Base-by-base conservation (phyloP, 2,329 filamentous ascomycete genomes). In the Cercospora sp. region DNA sequence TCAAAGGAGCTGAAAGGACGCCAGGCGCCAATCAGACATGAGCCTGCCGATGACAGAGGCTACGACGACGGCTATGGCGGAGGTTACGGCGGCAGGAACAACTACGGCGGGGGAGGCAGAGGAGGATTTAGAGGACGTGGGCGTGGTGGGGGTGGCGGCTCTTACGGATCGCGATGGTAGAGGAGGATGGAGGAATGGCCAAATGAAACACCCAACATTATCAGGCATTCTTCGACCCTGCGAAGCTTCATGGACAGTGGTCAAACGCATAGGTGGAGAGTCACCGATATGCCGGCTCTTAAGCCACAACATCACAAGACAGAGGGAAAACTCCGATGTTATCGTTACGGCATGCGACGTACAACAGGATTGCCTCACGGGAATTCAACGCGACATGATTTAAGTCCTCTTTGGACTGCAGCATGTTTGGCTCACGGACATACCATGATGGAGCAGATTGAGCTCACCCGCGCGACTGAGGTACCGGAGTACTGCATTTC, bases 1-100 rank as follows among this genome's bases (percentile, higher is more conserved):
- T 90, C 90, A 62, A 93, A 93, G 80, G 93, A 97, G 78, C 85
- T 97, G 80, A 91, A 93, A 77, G 90, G 90, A 1, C 84, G 91
- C 30, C 84, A 85, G 59, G 87, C 88, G 48, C 88, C 87, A 18
- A 82, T 83, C 20, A 84, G 87, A 73, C 84, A 86, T 64, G 84
- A 85, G 30, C 68, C 73, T 12, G 65, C 66, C 58, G 71, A 73
- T 30, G 72, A 75, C 23, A 82, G 82, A 65, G 82, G 82, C 53
- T 79, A 80, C 36, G 83, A 83, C 60, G 83, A 81, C 68, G 80
- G 80, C 31, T 75, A 87, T 31, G 68, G 80, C 51, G 73, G 76
- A 18, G 79, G 79, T 10, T 77, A 77, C 57, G 79, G 82, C 10
- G 68, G 71, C 75, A 82, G 73, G 80, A 58, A 66, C n/a, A 81